A percentile compares a stretch with the other conserved stretches of the same genome.
Evolutionary conservation across 257 asterid species (phyloP).

Genomic region (Gentiana macrophylla): DNA sequence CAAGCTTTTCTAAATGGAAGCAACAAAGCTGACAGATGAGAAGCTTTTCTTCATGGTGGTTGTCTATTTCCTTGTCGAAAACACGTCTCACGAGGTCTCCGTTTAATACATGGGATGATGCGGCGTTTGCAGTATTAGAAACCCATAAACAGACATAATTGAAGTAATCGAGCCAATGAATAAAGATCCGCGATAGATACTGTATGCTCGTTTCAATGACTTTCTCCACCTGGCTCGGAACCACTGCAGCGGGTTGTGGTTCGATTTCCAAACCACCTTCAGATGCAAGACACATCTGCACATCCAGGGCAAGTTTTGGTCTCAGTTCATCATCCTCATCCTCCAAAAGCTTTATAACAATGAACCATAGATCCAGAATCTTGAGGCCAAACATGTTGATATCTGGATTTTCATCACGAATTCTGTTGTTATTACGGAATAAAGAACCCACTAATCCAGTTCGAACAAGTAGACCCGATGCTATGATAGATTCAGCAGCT

Average conservation of each 20-base stretch:
- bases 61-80: constrained; percentile 94
- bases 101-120: constrained; percentile 26
- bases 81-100: constrained; percentile 83
- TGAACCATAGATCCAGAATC: constrained; percentile 60
- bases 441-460: constrained; percentile 40
- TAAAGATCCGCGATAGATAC: constrained; percentile 57
- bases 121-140: constrained; percentile 35
- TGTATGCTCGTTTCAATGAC: constrained; percentile 66
- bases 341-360: constrained; percentile 74
- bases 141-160: constrained; percentile 66
- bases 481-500: constrained; percentile 78
- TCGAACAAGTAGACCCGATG: constrained; percentile 66
- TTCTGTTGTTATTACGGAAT: constrained; percentile 17
- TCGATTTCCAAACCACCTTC: constrained; percentile 6
- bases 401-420: constrained; percentile 21
- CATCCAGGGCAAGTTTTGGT: constrained; percentile 57
- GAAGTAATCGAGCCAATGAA: constrained; percentile 60
- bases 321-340: constrained; percentile 82
- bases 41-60: constrained; percentile 89
- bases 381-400: constrained; percentile 38
- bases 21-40: constrained; percentile 76
- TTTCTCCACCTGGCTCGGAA: constrained; percentile 80
- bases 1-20: constrained; percentile 51
- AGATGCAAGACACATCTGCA: constrained; percentile 45
- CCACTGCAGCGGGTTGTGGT: constrained; percentile 16